Base-by-base conservation (phyloP, 1,139 yeast genomes). In the Schwanniomyces etchellsii region DNA sequence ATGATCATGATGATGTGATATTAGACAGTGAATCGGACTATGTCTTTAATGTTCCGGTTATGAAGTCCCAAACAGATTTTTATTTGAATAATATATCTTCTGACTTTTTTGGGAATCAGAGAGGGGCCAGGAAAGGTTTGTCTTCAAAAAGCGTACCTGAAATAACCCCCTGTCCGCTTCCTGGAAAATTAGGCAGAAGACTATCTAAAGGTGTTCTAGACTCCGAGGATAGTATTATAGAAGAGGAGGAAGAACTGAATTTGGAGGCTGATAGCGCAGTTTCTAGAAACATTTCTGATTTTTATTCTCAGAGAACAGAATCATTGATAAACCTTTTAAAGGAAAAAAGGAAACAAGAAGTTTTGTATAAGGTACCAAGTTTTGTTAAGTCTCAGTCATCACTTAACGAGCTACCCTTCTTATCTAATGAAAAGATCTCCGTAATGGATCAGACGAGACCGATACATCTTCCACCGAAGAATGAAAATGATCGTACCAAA, bases 11-110 rank as follows among this genome's bases (percentile, higher is more conserved):
- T 35, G 71, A 64, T 32, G 69, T 62, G 29, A 57, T 65, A 13
- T 42, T 63, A 24, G 46, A 57, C 11, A 57, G 58, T 39, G 70
- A 64, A 37, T 45, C 62, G 33, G 66, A 63, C 33, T 48, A 64
- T 28, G 62, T 65, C 5, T 67, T 66, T 40, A 68, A 68, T 37
- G 73, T 68, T 11, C 74, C 74, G 1, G 58, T 67, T 9, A 59
- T 67, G 21, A 56, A 57, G 35, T 60, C 55, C 40, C 60, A 58
- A 34, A 55, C 57, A 29, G 66, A 62, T 31, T 38, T 64, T 23
- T 65, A 56, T 36, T 38, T 53, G 29, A 43, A 50, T 16, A 44
- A 48, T 24, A 42, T 32, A 29, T 28, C 42, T 4, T 46, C 47
- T 23, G 64, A 59, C 34, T 42, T 61, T 20, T 43, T 55, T 29